These are phyloP conservation scores for Hirsutella rhossiliensis DNA, from an alignment of 2,329 filamentous ascomycete species.

Conservation along the genomic window DNA sequence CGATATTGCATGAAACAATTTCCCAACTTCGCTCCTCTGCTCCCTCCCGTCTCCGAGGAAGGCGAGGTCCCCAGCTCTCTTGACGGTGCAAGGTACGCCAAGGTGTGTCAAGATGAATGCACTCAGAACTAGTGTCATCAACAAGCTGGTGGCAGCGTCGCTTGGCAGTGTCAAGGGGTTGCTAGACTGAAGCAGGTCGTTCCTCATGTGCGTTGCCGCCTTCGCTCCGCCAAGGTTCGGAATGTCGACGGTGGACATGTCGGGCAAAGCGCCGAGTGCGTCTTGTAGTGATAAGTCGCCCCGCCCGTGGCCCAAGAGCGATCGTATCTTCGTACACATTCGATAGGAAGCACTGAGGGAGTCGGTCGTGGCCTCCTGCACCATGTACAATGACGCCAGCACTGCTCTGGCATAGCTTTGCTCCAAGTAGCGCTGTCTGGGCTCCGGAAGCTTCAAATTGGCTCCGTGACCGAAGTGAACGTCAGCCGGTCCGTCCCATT, in stretches of 20 bases:
- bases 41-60: conserved; percentile 52
- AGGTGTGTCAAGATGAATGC: conserved; percentile 41
- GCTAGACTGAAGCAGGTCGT: conserved; percentile 40
- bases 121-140: conserved; percentile 52
- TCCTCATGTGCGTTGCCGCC: conserved; percentile 18
- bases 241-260: conserved; percentile 18
- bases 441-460: conserved; percentile 45
- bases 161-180: conserved; percentile 56
- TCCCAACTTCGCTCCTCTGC: conserved; percentile 47
- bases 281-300: conserved; percentile 39
- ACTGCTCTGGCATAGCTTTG: conserved; percentile 54
- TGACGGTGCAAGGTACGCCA: conserved; percentile 37
- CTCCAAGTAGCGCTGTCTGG: conserved; percentile 47
- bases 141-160: conserved; percentile 39
- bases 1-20: conserved; percentile 42
- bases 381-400: conserved; percentile 54
- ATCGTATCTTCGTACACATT: conserved; percentile 42
- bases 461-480: conserved; percentile 53
- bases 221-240: conserved; percentile 10
- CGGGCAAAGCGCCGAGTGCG: conserved; percentile 31
- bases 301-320: conserved; percentile 46
- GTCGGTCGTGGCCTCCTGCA: conserved; percentile 45
- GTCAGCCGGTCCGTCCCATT: conserved; percentile 65
- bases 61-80: conserved; percentile 47
- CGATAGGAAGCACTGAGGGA: conserved; percentile 48